These are phyloP conservation scores for Rhizoctonia solani DNA, from an alignment of 1,284 basidiomycete genomes.

Conservation along the genomic window DNA sequence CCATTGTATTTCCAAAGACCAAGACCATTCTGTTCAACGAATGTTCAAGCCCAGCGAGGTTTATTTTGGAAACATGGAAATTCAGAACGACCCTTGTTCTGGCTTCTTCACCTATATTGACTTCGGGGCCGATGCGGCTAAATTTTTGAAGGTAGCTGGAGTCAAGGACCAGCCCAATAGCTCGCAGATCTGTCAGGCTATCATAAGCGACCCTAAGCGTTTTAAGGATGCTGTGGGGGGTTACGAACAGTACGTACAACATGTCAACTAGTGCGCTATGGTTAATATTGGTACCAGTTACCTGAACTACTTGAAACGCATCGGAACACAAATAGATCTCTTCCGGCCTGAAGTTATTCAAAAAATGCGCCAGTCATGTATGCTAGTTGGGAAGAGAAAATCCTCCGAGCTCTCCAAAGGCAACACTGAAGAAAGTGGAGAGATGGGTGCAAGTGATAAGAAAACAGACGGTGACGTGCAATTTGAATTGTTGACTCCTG, in stretches of 20 bases:
- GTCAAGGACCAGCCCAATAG: constrained; percentile 88
- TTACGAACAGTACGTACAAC: constrained; percentile 57
- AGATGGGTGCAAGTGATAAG: background rate
- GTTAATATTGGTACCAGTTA: constrained; percentile 57
- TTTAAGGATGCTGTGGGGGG: constrained; percentile 73
- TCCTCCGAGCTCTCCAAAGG: constrained; percentile 47
- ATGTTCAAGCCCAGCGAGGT: constrained; percentile 31
- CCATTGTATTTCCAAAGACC: too few relatives aligned
- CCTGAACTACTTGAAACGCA: constrained; percentile 78
- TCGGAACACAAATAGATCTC: constrained; percentile 73
- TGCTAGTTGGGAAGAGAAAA: constrained; percentile 74
- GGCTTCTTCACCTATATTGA: constrained; percentile 87
- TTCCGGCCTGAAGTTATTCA: constrained; percentile 60
- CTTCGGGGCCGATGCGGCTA: constrained; percentile 81
- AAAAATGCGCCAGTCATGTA: constrained; percentile 70
- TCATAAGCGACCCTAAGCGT: constrained; percentile 64
- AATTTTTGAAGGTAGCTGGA: constrained; percentile 84
- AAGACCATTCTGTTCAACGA: constrained; percentile 37
- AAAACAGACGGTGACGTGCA: constrained; percentile 51
- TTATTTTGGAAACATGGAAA: background rate
- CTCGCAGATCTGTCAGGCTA: constrained; percentile 59
- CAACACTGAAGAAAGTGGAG: constrained; percentile 43
- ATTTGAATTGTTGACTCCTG: constrained; percentile 65
- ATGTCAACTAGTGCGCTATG: background rate
- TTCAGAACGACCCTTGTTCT: constrained; percentile 56